Conservation (phyloP, 257 asterid genomes). For the Solanum sitiens region DNA sequence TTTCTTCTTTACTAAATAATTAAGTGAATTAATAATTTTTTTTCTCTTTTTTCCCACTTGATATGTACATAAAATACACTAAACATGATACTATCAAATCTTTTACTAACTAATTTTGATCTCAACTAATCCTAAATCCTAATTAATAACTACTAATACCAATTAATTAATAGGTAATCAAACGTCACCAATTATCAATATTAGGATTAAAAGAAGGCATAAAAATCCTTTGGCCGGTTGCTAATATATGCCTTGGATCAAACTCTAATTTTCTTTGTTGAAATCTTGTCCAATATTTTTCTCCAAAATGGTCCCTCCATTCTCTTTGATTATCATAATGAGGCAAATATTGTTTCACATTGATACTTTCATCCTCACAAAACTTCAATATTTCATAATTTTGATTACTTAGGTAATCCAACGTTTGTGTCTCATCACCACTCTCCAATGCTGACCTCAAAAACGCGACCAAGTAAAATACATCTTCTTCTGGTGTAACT, state of each 20-base stretch:
- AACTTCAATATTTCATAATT: slow-evolving; percentile 40
- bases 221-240: slow-evolving; percentile 65
- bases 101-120: not conserved
- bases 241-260: slow-evolving; percentile 55
- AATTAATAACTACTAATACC: not conserved
- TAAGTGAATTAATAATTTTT: not conserved
- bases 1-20: not conserved
- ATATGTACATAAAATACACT: not conserved
- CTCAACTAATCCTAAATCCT: not conserved
- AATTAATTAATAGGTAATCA: not conserved
- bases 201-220: slow-evolving; percentile 25
- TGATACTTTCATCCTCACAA: slow-evolving; percentile 33
- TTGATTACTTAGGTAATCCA: slow-evolving; percentile 42
- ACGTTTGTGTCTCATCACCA: slow-evolving; percentile 42
- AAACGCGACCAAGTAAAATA: slow-evolving; percentile 66
- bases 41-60: not conserved
- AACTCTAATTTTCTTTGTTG: slow-evolving; percentile 35
- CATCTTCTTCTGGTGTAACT: slow-evolving; percentile 63
- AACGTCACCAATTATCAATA: slow-evolving; percentile 21
- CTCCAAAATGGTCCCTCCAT: slow-evolving; percentile 60
- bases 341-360: slow-evolving; percentile 65
- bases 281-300: slow-evolving; percentile 41
- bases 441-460: slow-evolving; percentile 52
- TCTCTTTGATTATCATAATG: slow-evolving; percentile 52
- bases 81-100: not conserved